Evolutionary conservation across 495 filamentous ascomycete genomes (phyloP).

Genomic region (Podospora comata): DNA sequence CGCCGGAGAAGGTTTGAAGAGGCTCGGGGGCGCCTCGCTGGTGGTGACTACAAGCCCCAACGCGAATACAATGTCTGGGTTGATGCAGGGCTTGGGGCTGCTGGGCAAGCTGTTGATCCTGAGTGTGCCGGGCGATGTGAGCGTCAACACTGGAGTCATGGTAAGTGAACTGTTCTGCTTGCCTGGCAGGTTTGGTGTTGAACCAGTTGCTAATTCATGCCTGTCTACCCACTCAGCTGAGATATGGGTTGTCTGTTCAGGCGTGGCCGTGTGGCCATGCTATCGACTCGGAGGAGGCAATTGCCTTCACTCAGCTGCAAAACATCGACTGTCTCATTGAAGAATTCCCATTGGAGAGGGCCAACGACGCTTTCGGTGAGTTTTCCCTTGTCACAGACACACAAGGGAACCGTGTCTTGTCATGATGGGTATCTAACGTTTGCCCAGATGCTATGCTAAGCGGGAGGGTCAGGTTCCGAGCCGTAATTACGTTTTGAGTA

Average conservation of each 20-base stretch:
- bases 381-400: too few species aligned
- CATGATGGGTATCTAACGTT: too few species aligned
- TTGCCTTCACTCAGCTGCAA: slow-evolving; percentile 56
- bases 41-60: slow-evolving; percentile 64
- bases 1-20: slow-evolving; percentile 47
- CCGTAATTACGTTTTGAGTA: slow-evolving; percentile 14
- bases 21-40: slow-evolving; percentile 59
- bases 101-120: slow-evolving; percentile 52
- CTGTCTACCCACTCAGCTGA: slow-evolving; percentile 7
- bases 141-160: slow-evolving; percentile 9
- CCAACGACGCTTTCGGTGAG: slow-evolving; percentile 47
- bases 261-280: slow-evolving; percentile 65
- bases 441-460: slow-evolving; percentile 14
- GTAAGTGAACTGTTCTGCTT: slow-evolving; percentile 1
- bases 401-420: too few species aligned
- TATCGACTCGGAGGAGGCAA: slow-evolving; percentile 62
- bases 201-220: not conserved
- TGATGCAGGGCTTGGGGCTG: slow-evolving; percentile 54
- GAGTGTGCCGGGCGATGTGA: slow-evolving; percentile 17
- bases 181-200: not conserved
- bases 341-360: slow-evolving; percentile 58
- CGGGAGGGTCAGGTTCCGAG: slow-evolving; percentile 17
- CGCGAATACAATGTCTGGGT: slow-evolving; percentile 48
- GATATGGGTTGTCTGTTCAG: slow-evolving; percentile 44
- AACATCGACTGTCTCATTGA: slow-evolving; percentile 62